Percentiles rank a stretch among this genome's conserved stretches.
Conservation (phyloP, 1,139 yeast species). For the Geotrichum reessii region DNA sequence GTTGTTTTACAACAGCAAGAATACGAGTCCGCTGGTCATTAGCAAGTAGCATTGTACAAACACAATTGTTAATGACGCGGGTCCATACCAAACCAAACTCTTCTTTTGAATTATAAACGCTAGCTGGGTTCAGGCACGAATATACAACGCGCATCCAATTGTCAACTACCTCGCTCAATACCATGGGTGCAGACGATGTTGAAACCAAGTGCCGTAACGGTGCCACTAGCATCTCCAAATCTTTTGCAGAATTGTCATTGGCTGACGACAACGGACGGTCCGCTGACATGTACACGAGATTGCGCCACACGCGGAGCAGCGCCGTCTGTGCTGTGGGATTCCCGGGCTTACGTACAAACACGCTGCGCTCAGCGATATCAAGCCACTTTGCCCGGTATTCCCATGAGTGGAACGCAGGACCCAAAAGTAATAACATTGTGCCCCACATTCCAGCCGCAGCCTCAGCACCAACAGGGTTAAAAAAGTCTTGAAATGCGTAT, state of each 20-base stretch:
- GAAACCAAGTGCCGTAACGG: slow-evolving; percentile 1
- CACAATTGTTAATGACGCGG: slow-evolving; percentile 3
- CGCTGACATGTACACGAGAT: slow-evolving; percentile 2
- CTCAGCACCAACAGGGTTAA: slow-evolving; percentile 20
- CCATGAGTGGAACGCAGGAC: slow-evolving; percentile 24
- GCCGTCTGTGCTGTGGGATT: background rate
- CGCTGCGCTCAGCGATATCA: slow-evolving; percentile 21
- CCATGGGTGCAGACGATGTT: background rate
- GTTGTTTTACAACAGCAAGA: background rate
- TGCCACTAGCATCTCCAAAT: background rate
- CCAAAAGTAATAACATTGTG: slow-evolving; percentile 20
- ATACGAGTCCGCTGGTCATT: background rate
- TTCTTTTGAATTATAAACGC: background rate
- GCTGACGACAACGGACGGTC: slow-evolving; percentile 5
- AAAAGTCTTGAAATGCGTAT: slow-evolving; percentile 13
- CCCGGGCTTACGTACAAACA: slow-evolving; percentile 16
- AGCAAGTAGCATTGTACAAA: background rate
- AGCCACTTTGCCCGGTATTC: slow-evolving; percentile 21
- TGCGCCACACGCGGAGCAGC: slow-evolving; percentile 11
- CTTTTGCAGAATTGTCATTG: background rate
- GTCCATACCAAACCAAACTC: slow-evolving; percentile 6
- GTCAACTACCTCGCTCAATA: slow-evolving; percentile 4
- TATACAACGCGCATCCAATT: slow-evolving; percentile 1
- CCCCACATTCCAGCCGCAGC: slow-evolving; percentile 24
- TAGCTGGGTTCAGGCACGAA: slow-evolving; percentile 6